Evolutionary conservation across 768 basidiomycete genomes (phyloP), one percentile per base, ranked within the genome.

Genomic region (Tremella yokohamensis): DNA sequence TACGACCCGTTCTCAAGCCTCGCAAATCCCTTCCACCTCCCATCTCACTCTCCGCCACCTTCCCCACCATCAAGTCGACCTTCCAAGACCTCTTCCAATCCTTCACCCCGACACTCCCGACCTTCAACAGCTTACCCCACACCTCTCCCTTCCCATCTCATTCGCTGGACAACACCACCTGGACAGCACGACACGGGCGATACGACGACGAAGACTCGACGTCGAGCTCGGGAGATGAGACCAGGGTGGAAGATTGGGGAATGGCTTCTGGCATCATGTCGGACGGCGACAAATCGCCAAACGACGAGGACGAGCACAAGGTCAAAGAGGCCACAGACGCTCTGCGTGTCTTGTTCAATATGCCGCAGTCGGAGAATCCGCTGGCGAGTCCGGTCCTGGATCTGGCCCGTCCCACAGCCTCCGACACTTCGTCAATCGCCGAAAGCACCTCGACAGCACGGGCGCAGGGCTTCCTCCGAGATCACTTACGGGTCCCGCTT

Each of bases 141-240:
- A 49, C 61, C 15, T 66, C 71, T 12, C 68, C 68, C 8, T 73
- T 73, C 52, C 71, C 71, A 7, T 64, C 66, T 24, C 71, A 73
- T 45, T 73, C 71, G 22, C 61, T 73, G n/a, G 71, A 73, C 56
- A 73, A 73, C 50, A 68, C 71, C 6, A 63, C 60, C 18, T 73
- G 71, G 71, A 57, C 56, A 3, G 67, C 56, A 7, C 57, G 70
- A n/a, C 42, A 66, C 53, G 55, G 57, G 8, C 44, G 45, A 9
- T 50, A 39, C 24, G 34, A 8, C 38, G 66, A 69, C 42, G 71
- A 73, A 49, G 60, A 58, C 16, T 73, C 71, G 2, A 64, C 58
- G 29, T 65, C 66, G 4, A 68, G 66, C 55, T 67, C 65, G 18
- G 70, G 66, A 39, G 70, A 72, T 13, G 70, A 69, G 20, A 62